Conservation (phyloP, 2,329 filamentous ascomycete species). For the Dactylellina parvicollis region DNA sequence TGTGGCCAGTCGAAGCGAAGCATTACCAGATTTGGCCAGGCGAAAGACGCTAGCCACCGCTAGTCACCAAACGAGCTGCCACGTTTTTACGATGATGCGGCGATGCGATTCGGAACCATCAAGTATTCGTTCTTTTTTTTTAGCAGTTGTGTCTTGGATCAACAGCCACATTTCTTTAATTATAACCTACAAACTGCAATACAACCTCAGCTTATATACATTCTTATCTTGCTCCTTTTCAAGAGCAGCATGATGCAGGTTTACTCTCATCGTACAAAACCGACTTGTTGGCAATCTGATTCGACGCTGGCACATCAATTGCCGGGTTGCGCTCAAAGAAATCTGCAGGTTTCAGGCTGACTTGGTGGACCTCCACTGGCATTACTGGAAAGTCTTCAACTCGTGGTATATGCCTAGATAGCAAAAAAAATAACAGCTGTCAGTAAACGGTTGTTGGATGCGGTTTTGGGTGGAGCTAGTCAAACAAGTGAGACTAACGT, state of each 20-base stretch:
- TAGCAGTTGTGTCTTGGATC: conserved; percentile 23
- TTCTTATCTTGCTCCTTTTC: conserved; percentile 13
- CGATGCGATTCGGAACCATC: conserved; percentile 47
- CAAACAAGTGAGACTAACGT: conserved; percentile 69
- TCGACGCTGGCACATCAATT: conserved; percentile 65
- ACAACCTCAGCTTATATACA: conserved; percentile 17
- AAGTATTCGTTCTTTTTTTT: conserved; percentile 30
- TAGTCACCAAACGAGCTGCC: conserved; percentile 51
- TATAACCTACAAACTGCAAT: conserved; percentile 12
- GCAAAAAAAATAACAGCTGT: conserved; percentile 11
- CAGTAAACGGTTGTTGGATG: conserved; percentile 39
- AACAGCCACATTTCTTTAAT: conserved; percentile 15
- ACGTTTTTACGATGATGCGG: conserved; percentile 44
- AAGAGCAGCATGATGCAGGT: conserved; percentile 41
- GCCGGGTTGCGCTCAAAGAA: conserved; percentile 60
- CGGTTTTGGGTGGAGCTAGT: conserved; percentile 21
- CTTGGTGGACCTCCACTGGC: conserved; percentile 69
- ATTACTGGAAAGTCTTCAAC: conserved; percentile 67
- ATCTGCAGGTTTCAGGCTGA: conserved; percentile 66
- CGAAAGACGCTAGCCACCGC: conserved; percentile 12
- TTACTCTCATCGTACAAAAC: conserved; percentile 35
- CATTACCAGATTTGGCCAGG: conserved; percentile 30
- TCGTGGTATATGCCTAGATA: conserved; percentile 53
- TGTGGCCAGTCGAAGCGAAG: conserved; percentile 34
- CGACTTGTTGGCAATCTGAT: conserved; percentile 39